These are phyloP conservation scores for Trebouxia sp. DNA, from an alignment of 139 green algal genomes.

Conservation along the genomic window DNA sequence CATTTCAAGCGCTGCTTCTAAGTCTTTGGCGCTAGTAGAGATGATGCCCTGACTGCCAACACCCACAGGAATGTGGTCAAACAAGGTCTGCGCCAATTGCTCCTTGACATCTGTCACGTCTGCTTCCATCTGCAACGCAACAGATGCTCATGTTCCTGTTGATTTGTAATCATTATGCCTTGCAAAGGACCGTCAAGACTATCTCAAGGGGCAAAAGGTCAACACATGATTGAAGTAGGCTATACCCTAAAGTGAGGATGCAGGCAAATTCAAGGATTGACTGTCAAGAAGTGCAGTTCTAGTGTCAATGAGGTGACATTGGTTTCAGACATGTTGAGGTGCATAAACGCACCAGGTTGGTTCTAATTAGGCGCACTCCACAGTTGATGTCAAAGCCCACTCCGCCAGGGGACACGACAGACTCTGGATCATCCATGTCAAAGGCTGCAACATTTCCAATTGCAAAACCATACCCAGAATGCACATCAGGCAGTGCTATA, in stretches of 20 bases:
- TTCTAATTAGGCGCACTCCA: conserved; percentile 85
- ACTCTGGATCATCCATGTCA: conserved; percentile 78
- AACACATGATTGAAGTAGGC: too few relatives aligned
- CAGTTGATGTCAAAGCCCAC: conserved; percentile 93
- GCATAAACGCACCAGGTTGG: conserved; percentile 72
- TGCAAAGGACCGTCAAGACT: too few relatives aligned
- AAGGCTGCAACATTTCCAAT: conserved; percentile 95
- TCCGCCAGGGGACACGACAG: conserved; percentile 85
- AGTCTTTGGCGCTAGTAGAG: conserved; percentile 71
- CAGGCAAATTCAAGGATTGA: too few relatives aligned
- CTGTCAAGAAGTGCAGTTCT: too few relatives aligned
- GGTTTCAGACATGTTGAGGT: not conserved
- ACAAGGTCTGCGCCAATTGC: conserved; percentile 82
- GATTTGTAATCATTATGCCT: too few relatives aligned
- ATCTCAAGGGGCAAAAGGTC: too few relatives aligned
- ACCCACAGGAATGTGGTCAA: conserved; percentile 93
- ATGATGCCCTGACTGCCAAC: conserved; percentile 89
- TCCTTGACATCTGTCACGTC: conserved; percentile 78
- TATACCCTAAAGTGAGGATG: too few relatives aligned
- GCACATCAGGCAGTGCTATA: conserved; percentile 88
- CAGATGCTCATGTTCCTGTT: not conserved
- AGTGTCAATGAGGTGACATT: not conserved
- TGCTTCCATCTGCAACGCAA: conserved; percentile 46
- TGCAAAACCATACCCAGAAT: conserved; percentile 90
- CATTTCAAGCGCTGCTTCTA: conserved; percentile 84